These are phyloP conservation scores for Diplotaxis tenuifolia DNA, from an alignment of 345 rosid species.

Conservation along the genomic window DNA sequence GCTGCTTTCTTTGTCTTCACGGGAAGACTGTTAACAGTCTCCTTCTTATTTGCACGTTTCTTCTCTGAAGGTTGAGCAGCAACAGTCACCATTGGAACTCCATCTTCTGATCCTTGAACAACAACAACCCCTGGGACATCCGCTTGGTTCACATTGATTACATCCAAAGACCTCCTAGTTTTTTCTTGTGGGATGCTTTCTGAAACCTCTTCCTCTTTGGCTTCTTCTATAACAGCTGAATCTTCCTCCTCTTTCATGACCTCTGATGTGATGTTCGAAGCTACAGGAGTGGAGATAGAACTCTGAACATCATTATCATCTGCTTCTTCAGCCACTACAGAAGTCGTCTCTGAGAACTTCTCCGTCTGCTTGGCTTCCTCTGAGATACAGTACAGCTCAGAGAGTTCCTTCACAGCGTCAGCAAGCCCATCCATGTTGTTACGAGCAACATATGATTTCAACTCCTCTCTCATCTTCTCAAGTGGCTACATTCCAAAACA, in stretches of 20 bases:
- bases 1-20: conserved; percentile 42
- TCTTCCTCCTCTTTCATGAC: conserved; percentile 12
- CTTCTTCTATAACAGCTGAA: conserved; percentile 7
- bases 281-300: conserved; percentile 22
- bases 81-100: conserved; percentile 47
- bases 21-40: conserved; percentile 32
- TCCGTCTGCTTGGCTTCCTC: conserved; percentile 55
- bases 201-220: conserved; percentile 16
- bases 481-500: conserved; percentile 51
- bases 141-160: conserved; percentile 26
- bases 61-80: conserved; percentile 41
- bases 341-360: conserved; percentile 53
- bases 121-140: conserved; percentile 11
- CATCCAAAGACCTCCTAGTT: conserved; percentile 29
- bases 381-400: conserved; percentile 51
- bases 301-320: conserved; percentile 26
- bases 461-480: conserved; percentile 65
- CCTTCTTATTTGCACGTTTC: conserved; percentile 43
- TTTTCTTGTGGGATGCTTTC: conserved; percentile 10
- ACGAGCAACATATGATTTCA: conserved; percentile 63
- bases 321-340: conserved; percentile 55
- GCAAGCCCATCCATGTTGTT: conserved; percentile 54
- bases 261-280: conserved; percentile 25
- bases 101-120: conserved; percentile 43
- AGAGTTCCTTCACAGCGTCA: conserved; percentile 54